Evolutionary conservation across 75 land plant species (phyloP), one percentile per base, ranked within the genome.

Genomic region (Adiantum capillusveneris): DNA sequence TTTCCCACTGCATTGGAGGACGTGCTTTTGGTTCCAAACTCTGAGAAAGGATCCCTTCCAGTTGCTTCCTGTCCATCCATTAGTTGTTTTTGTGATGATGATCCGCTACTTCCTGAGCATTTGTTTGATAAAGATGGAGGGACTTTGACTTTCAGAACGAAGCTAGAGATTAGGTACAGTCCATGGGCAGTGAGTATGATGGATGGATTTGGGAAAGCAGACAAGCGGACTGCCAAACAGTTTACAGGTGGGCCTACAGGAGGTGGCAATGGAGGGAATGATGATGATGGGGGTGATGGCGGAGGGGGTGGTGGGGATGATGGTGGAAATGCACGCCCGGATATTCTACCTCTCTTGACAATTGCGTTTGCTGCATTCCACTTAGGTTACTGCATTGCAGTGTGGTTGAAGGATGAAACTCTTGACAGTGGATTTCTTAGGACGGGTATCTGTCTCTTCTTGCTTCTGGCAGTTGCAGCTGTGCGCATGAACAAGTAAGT

Each of bases 301-400:
- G 79, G 69, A 27, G 73, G 73, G 36, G 72, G 58, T 5, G 73
- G 67, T 31, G 77, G 58, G 26, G 67, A 70, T 34, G 74, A 69
- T 31, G 73, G 45, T 24, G 60, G 67, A 13, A 67, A 69, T 6
- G 79, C 72, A 0, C 61, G 61, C n/a, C 6, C 66, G 1, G 65
- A 60, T 56, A 22, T 72, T 27, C 48, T 76, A 11, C 79, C 76
- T 17, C 24, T 72, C 6, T 58, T 76, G 6, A 76, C 79, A 7
- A 58, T 76, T 6, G 70, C 79, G 19, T 72, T 76, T 31, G 79
- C 79, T 36, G 75, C 79, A 6, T 65, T 76, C 37, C 77, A 76
- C 49, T 41, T 76, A 27, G 76, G 76, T 16, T 76, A 76, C 56
- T 76, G 79, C 28, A 62, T 76, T 29, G 75, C 70, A 11, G 63